Base-by-base conservation (phyloP, 169 alveolate species). In the Plasmodium gallinaceum region DNA sequence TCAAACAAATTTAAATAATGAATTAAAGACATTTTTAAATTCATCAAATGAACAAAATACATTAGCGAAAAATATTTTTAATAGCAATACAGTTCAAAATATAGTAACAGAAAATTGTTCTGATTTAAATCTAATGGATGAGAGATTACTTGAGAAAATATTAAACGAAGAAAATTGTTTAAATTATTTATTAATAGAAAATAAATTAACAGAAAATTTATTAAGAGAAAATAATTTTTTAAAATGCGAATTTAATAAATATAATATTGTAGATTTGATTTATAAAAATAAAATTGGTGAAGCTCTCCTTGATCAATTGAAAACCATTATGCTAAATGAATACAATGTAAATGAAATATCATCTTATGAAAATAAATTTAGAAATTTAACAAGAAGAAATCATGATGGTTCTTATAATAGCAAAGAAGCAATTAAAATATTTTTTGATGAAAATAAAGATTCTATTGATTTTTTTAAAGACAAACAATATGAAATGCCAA, bases 401-500 rank as follows among this genome's bases (percentile, higher is more conserved):
- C 32, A 45, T 0, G 74, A 86, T 12, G 88, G 88, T 3, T 86
- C 72, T 0, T 71, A 54, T 46, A 71, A 60, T 48, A 60, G 54
- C n/a, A 86, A 86, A 10, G 88, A 86, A 64, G 92, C 92, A 1
- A 86, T 86, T 4, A 70, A 86, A 46, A 22, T 61, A 8, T 86
- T 86, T 37, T 86, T 86, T 52, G 92, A 86, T 18, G 92, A 86
- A 16, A 69, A 86, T 42, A 71, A 86, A 60, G 73, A 86, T 48
- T 73, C 88, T 20, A 12, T 86, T 2, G 78, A 71, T 24, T 86
- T 86, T 51, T 86, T 86, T 43, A 71, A 70, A 46, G 92, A 86
- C n/a, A 86, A 64, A 60, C 60, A 86, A n/a, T 37, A 26, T 61
- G 54, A 69, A 46, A 5, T 37, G 1, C 57, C 70, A 0, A 7